Base-by-base conservation (phyloP, 2,329 filamentous ascomycete genomes). In the Trichothecium sympodiale region DNA sequence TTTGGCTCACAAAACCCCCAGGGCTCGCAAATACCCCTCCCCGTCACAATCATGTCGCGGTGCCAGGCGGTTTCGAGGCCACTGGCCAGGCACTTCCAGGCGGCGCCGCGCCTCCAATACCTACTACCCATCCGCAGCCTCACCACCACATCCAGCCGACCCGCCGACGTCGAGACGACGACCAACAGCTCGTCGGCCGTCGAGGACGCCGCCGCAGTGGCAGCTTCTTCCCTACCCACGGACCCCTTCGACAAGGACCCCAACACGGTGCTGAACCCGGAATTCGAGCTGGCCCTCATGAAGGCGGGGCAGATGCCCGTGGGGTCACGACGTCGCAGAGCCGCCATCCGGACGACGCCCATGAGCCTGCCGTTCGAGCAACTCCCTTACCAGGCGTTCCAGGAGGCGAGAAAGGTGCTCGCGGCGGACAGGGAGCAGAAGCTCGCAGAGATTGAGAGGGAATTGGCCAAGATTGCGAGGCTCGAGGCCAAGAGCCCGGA, bases 361-460 rank as follows among this genome's bases (percentile, higher is more conserved):
- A 62, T 70, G 42, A 72, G 80, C 49, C 64, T 94, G 34, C 86
- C 88, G 17, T 95, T 98, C 54, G 86, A 94, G 65, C 83, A 89
- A 55, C 67, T 98, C 46, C 91, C 91, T 14, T 98, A 93, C 64
- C 89, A 96, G 69, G 91, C 85, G 61, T 98, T 96, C 65, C 91
- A 98, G 62, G 88, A 95, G 64, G 91, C 91, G 29, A 77, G 88
- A 43, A 84, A 86, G 55, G 62, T 96, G 33, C 66, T 98, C 38
- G 70, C 77, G 36, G 75, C 74, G 37, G 91, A 98, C 56, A 76
- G 89, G 29, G 67, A 78, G 45, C 74, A 89, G 60, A 96, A 94
- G 65, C 50, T 96, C 34, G 64, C 69, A 41, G 67, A 79, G 50
- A 89, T 98, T 39, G 63, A 74, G 34, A 67, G 60, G 18, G 77